These are phyloP conservation scores for Starmera caribaea DNA, from an alignment of 805 yeast species.

Conservation along the genomic window DNA sequence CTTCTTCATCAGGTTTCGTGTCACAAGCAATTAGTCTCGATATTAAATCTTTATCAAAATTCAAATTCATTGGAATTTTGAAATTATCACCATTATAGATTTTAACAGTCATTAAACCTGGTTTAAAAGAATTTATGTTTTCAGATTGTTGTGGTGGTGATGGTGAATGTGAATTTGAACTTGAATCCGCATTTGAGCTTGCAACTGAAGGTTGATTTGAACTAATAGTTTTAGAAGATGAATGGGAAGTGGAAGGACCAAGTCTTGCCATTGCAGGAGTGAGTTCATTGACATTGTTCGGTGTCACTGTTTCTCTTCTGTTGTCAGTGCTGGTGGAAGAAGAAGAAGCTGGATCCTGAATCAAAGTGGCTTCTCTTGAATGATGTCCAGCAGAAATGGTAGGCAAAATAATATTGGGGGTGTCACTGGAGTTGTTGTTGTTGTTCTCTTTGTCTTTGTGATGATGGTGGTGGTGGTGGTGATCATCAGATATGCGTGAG, in stretches of 20 bases:
- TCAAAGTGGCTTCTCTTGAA: neutral
- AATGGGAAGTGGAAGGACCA: neutral
- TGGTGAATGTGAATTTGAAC: neutral
- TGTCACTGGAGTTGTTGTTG: constrained; percentile 1
- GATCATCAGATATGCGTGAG: neutral
- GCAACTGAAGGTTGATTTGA: constrained; percentile 1
- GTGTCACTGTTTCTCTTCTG: neutral
- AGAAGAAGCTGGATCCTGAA: neutral
- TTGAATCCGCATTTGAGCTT: neutral
- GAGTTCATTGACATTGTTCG: neutral
- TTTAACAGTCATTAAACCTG: constrained; percentile 73
- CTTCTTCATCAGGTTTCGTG: constrained; percentile 16
- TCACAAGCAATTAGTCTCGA: constrained; percentile 59
- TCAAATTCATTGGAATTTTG: constrained; percentile 60
- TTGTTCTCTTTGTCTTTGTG: constrained; percentile 3
- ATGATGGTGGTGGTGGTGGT: constrained; percentile 4
- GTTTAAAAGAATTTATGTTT: constrained; percentile 25
- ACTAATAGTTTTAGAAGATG: constrained; percentile 1
- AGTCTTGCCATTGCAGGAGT: neutral
- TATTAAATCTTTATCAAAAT: constrained; percentile 52
- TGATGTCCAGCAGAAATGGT: neutral
- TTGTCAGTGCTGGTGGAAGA: neutral
- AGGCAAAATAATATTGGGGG: neutral
- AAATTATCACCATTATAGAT: constrained; percentile 63
- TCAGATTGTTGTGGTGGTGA: neutral